phyloP scores from a whole-genome alignment of 306 rosid genomes.

The Castanopsis chinensis region DNA sequence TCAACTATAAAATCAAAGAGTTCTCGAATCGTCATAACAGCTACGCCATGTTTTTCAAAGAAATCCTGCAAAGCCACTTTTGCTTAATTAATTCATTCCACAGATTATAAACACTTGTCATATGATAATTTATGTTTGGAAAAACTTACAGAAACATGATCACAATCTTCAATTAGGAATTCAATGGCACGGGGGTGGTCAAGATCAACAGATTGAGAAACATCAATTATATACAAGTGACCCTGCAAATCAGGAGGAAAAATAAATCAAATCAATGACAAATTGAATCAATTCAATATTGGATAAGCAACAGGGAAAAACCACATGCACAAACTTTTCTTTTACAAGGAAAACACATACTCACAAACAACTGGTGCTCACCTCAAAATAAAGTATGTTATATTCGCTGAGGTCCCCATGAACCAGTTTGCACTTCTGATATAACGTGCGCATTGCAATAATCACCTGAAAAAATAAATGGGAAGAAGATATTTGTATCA shows the following conservation, averaged over 20 bases:
- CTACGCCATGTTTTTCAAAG: conserved; percentile 85
- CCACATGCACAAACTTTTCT: too few species aligned
- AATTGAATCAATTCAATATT: conserved; percentile 12
- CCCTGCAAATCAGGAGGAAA: conserved; percentile 51
- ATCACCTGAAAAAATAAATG: conserved; percentile 51
- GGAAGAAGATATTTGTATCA: not conserved
- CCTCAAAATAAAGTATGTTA: conserved; percentile 85
- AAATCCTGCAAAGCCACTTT: conserved; percentile 57
- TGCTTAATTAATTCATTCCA: conserved; percentile 10
- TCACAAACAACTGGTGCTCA: conserved; percentile 4
- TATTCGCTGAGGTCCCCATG: conserved; percentile 96
- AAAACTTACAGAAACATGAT: conserved; percentile 70
- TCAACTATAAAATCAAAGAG: conserved; percentile 90
- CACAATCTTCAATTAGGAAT: conserved; percentile 78
- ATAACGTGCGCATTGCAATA: conserved; percentile 76
- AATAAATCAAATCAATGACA: conserved; percentile 3
- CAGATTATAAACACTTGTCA: not conserved
- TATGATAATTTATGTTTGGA: not conserved
- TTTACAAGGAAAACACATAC: not conserved
- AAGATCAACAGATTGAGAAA: conserved; percentile 91
- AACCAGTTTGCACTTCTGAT: conserved; percentile 90
- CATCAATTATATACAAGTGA: conserved; percentile 82
- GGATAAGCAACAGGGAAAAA: not conserved
- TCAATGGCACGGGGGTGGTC: conserved; percentile 88
- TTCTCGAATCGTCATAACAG: conserved; percentile 80